Evolutionary conservation across 108 stramenopile genomes (phyloP), one percentile per base, ranked within the genome.

Genomic region (Stephanodiscus minutulus): DNA sequence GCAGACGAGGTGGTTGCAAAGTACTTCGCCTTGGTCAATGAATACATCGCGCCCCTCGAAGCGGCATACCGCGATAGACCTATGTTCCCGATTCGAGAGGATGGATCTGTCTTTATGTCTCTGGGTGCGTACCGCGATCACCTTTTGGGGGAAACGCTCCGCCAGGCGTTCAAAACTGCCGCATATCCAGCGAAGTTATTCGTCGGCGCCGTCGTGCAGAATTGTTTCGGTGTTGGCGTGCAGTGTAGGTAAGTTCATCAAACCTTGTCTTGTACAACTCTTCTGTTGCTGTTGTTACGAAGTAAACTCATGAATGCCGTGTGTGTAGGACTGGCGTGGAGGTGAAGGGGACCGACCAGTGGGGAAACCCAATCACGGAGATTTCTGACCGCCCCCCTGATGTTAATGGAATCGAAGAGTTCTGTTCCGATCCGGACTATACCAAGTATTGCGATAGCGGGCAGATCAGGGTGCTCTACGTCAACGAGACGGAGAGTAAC

Each of bases 41-140:
- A 83, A 41, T 31, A 85, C 48, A 57, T 91, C 11, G 46, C 36
- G 10, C 79, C 83, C 54, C 66, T 88, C 5, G 89, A 91, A 39
- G 41, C 68, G 8, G 80, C 72, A 7, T 91, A 91, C 56, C 71
- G 82, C 15, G 83, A 74, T 15, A 56, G 60, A 65, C 50, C 77
- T 18, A 76, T 89, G 21, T 87, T 91, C 61, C 87, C 87, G 0
- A 72, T 87, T 62, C 86, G 89, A 20, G 82, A 86, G 24, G 89
- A 91, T 61, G 80, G 72, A 20, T 74, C 76, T 2, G 92, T 97
- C 33, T 98, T 94, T 68, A 79, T 98, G 31, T 83, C 84, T 52
- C 47, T 98, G 54, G 95, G 91, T 13, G 84, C 92, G 31, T 98
- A 93, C 71, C 88, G 97, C 37, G 97, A 98, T 67, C 85, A 93